phyloP scores from a whole-genome alignment of 331 rosid species.

The Malus hybrid region DNA sequence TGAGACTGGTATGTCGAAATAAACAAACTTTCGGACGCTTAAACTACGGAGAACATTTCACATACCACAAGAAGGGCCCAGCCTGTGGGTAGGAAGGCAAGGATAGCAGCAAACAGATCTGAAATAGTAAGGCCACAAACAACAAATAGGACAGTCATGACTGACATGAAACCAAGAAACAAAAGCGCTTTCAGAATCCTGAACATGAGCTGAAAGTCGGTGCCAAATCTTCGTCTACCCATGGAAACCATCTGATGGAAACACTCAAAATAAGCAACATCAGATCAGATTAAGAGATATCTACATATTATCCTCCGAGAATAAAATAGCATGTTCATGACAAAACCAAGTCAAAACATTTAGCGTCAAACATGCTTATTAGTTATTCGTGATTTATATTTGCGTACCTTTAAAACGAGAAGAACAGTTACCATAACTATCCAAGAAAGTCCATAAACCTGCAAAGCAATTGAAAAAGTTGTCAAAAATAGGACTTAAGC shows the following conservation, averaged over 20 bases:
- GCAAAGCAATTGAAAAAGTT: conserved; percentile 13
- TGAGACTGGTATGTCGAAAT: background rate
- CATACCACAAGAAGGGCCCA: too few species aligned
- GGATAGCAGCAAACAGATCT: too few species aligned
- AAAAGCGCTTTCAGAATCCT: too few species aligned
- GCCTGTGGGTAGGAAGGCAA: too few species aligned
- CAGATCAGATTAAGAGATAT: background rate
- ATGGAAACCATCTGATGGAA: too few species aligned
- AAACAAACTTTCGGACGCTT: background rate
- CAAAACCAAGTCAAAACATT: background rate
- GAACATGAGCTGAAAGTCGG: too few species aligned
- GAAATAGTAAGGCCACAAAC: too few species aligned
- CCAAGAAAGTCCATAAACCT: conserved; percentile 94
- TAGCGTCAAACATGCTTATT: background rate
- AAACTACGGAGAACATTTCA: too few species aligned
- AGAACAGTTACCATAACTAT: conserved; percentile 56
- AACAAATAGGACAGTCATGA: too few species aligned
- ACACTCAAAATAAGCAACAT: too few species aligned
- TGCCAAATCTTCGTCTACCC: too few species aligned
- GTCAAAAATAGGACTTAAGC: conserved; percentile 13
- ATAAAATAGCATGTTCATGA: background rate
- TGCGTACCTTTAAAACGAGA: conserved; percentile 68
- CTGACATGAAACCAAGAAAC: too few species aligned
- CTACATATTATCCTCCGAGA: background rate
- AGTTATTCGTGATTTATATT: background rate